Evolutionary conservation across 148 eudicot genomes (phyloP).

Genomic region (Cornus controversa): DNA sequence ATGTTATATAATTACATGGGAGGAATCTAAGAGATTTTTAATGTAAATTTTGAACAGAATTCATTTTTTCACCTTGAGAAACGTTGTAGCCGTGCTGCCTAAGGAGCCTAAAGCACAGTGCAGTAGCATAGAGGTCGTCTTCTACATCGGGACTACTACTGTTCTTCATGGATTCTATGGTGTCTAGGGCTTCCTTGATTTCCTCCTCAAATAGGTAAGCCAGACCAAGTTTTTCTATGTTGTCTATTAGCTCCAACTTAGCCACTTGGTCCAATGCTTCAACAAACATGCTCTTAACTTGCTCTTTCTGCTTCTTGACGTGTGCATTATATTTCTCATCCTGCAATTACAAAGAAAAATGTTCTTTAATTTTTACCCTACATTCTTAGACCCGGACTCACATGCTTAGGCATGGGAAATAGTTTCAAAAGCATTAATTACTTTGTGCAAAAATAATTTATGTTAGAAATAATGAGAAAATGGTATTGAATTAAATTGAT

Average conservation of each 20-base stretch:
- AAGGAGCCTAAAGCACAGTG: slow-evolving; percentile 38
- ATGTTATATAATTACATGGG: too few species aligned
- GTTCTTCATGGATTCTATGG: slow-evolving; percentile 1
- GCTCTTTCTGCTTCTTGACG: slow-evolving; percentile 19
- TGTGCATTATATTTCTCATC: slow-evolving; percentile 16
- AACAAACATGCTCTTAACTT: slow-evolving; percentile 8
- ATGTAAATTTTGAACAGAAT: too few species aligned
- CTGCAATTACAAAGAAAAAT: slow-evolving; percentile 16
- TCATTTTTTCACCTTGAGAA: slow-evolving; percentile 29
- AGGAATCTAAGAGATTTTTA: too few species aligned
- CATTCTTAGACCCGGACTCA: too few species aligned
- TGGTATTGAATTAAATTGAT: too few species aligned
- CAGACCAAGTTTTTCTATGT: slow-evolving; percentile 25
- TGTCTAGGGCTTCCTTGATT: slow-evolving; percentile 24
- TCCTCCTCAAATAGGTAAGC: slow-evolving; percentile 17
- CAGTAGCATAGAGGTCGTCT: slow-evolving; percentile 15
- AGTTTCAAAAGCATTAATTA: too few species aligned
- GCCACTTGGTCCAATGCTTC: slow-evolving; percentile 5
- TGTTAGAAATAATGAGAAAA: too few species aligned
- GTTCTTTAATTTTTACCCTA: too few species aligned
- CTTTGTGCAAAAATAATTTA: too few species aligned
- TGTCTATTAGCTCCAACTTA: slow-evolving; percentile 23
- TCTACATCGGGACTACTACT: not conserved
- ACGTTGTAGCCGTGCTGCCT: slow-evolving; percentile 39
- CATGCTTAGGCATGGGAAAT: too few species aligned